These are phyloP conservation scores for Linnemannia hyalina DNA, from an alignment of 192 early-diverging fungal species.

Conservation along the genomic window DNA sequence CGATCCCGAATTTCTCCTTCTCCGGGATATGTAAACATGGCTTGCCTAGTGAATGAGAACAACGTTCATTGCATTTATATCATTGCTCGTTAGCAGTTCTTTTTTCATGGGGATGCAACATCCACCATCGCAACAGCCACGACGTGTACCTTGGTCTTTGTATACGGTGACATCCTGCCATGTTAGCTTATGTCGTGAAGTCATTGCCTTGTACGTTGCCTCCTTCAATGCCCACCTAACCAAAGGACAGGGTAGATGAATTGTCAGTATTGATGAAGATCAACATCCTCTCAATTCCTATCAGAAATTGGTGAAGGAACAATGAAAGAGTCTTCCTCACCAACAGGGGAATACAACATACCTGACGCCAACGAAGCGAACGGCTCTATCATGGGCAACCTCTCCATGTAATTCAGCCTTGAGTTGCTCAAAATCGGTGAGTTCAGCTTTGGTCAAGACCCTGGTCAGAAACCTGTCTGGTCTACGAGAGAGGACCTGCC, in stretches of 20 bases:
- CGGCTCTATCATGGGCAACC: conserved; percentile 6
- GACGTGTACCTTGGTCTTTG: conserved; percentile 61
- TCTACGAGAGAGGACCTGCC: conserved; percentile 62
- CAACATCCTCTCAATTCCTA: background rate
- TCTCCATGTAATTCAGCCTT: background rate
- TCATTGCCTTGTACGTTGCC: conserved; percentile 80
- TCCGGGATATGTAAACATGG: conserved; percentile 56
- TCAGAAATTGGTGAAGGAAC: background rate
- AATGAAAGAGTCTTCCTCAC: background rate
- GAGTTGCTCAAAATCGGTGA: conserved; percentile 46
- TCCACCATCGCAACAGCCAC: background rate
- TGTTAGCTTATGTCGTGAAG: conserved; percentile 64
- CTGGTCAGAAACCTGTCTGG: conserved; percentile 68
- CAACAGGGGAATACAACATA: conserved; percentile 7
- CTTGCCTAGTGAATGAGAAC: conserved; percentile 51
- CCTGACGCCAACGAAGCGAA: conserved; percentile 36
- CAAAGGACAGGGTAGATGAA: background rate
- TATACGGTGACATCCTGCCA: conserved; percentile 75
- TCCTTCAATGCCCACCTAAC: conserved; percentile 81
- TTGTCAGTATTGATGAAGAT: background rate
- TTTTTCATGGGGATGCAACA: background rate
- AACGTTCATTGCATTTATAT: background rate
- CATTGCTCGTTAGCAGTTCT: background rate
- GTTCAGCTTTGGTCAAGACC: conserved; percentile 64
- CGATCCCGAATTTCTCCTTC: conserved; percentile 46